Evolutionary conservation across 768 basidiomycete genomes (phyloP).

Genomic region (Tubosaeta sp.): DNA sequence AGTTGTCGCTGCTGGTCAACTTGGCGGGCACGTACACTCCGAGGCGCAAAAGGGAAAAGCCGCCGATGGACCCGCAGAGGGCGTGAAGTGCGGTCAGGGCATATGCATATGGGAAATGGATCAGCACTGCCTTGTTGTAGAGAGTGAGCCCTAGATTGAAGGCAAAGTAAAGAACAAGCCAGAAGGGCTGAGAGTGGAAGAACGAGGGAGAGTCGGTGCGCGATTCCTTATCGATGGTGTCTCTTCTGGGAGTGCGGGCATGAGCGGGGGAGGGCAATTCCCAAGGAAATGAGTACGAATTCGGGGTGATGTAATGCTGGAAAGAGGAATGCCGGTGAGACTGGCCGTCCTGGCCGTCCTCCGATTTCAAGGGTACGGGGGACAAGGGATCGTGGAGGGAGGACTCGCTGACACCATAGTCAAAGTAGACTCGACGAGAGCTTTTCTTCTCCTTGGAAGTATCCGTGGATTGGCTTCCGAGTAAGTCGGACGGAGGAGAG

Average conservation of each 20-base stretch:
- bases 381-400: conserved; percentile 2
- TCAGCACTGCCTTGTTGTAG: conserved; percentile 92
- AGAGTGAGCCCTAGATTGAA: conserved; percentile 92
- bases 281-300: conserved; percentile 16
- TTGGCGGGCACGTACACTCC: conserved; percentile 57
- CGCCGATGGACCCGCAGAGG: conserved; percentile 79
- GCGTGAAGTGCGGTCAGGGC: conserved; percentile 92
- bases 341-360: not conserved
- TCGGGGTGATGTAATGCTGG: conserved; percentile 1
- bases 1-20: conserved; percentile 46
- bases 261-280: conserved; percentile 15
- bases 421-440: conserved; percentile 20
- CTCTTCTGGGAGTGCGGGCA: conserved; percentile 5
- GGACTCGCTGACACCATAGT: conserved; percentile 13
- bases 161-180: conserved; percentile 80
- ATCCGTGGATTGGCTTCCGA: not conserved
- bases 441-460: conserved; percentile 15
- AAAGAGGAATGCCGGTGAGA: not conserved
- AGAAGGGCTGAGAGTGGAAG: conserved; percentile 38
- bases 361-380: conserved; percentile 3
- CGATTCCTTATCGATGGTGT: conserved; percentile 3
- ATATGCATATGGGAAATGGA: conserved; percentile 93
- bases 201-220: conserved; percentile 16
- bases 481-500: not conserved
- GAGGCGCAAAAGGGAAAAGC: conserved; percentile 55